Conservation (phyloP, 441 rosid genomes). For the Erysimum cheiri region DNA sequence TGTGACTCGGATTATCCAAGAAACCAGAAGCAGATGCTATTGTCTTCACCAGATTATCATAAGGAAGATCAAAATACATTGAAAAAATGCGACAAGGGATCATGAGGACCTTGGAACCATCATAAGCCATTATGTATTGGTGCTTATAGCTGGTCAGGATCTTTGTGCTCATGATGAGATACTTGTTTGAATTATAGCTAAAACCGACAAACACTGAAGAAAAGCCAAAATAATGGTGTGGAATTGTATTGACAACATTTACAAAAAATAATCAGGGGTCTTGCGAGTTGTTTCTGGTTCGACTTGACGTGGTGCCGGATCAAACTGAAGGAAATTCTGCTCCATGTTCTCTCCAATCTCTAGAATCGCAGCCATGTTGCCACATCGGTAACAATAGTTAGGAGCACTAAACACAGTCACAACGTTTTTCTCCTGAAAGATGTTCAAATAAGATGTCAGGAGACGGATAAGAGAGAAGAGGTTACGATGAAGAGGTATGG, state of each 20-base stretch:
- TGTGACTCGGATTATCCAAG: too few relatives aligned
- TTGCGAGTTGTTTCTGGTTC: slow-evolving; percentile 37
- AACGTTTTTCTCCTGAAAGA: slow-evolving; percentile 14
- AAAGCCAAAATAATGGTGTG: neutral
- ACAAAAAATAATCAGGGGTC: slow-evolving; percentile 41
- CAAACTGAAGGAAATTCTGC: slow-evolving; percentile 40
- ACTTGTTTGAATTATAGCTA: too few relatives aligned
- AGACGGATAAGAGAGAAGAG: neutral
- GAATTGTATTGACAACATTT: slow-evolving; percentile 10
- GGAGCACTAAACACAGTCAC: slow-evolving; percentile 41
- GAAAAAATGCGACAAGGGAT: too few relatives aligned
- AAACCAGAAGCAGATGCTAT: too few relatives aligned
- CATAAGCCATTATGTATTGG: too few relatives aligned
- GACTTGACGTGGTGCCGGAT: slow-evolving; percentile 36
- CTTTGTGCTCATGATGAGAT: too few relatives aligned
- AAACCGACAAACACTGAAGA: too few relatives aligned
- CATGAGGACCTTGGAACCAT: too few relatives aligned
- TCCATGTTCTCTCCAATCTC: slow-evolving; percentile 40
- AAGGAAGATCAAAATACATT: too few relatives aligned
- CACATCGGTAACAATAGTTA: slow-evolving; percentile 27
- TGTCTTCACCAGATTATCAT: too few relatives aligned
- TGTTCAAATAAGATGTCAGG: neutral
- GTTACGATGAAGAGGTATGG: neutral
- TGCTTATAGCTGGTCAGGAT: too few relatives aligned
- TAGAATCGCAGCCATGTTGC: slow-evolving; percentile 40